Percentiles rank a stretch among this genome's conserved stretches.
Conservation (phyloP, 2,329 filamentous ascomycete species). For the Fusarium sambucinum region DNA sequence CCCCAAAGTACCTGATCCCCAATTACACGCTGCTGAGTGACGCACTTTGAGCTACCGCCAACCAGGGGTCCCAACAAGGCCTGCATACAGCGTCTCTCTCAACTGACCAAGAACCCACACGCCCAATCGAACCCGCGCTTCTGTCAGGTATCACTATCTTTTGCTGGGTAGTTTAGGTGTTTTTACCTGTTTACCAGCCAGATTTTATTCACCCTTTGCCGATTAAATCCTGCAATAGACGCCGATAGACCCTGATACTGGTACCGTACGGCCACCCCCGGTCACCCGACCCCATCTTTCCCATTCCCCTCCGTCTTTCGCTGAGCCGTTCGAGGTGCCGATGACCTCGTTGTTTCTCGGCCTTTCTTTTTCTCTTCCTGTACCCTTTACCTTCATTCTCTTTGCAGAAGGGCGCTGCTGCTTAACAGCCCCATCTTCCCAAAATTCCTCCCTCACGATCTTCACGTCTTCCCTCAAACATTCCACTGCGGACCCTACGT, state of each 20-base stretch:
- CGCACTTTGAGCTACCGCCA: slow-evolving; percentile 38
- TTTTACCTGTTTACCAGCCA: slow-evolving; percentile 24
- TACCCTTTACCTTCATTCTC: slow-evolving; percentile 52
- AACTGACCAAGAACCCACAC: slow-evolving; percentile 36
- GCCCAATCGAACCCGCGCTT: slow-evolving; percentile 31
- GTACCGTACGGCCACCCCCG: slow-evolving; percentile 35
- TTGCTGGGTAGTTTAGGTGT: slow-evolving; percentile 8
- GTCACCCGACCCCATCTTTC: slow-evolving; percentile 51
- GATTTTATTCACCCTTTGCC: slow-evolving; percentile 4
- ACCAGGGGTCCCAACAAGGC: slow-evolving; percentile 42
- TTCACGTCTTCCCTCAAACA: slow-evolving; percentile 81
- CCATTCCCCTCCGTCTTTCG: slow-evolving; percentile 43
- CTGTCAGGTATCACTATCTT: slow-evolving; percentile 34
- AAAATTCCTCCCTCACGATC: slow-evolving; percentile 84
- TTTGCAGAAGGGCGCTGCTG: slow-evolving; percentile 77
- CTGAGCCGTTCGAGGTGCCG: slow-evolving; percentile 47
- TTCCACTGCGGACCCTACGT: slow-evolving; percentile 82
- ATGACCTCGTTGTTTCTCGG: slow-evolving; percentile 47
- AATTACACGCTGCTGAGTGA: slow-evolving; percentile 36
- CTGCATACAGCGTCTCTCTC: slow-evolving; percentile 21
- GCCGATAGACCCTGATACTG: slow-evolving; percentile 41
- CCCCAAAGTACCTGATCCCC: slow-evolving; percentile 45
- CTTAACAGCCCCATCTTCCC: slow-evolving; percentile 79
- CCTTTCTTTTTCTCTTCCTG: slow-evolving; percentile 44
- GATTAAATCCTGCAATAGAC: slow-evolving; percentile 30